Evolutionary conservation across 768 basidiomycete genomes (phyloP).

Genomic region (Lactarius psammicola): DNA sequence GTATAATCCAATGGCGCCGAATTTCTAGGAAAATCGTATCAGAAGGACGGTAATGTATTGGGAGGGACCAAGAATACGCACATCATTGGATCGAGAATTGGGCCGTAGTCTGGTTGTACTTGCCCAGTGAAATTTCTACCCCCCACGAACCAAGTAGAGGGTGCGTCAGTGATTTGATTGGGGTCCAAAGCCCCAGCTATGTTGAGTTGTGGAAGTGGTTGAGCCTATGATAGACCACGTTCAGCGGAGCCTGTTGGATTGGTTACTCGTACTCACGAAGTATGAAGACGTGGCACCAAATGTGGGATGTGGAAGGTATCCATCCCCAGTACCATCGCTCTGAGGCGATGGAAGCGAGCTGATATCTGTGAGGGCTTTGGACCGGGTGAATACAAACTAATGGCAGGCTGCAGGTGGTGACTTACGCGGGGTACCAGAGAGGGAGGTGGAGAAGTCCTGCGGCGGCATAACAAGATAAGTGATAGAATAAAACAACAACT

Average conservation of each 20-base stretch:
- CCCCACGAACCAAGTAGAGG: not conserved
- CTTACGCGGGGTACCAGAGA: not conserved
- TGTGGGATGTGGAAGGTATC: not conserved
- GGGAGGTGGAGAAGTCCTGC: not conserved
- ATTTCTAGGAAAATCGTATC: not conserved
- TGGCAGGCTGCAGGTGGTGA: accelerated
- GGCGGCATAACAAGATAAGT: not conserved
- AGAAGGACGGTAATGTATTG: not conserved
- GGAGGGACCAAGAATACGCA: not conserved
- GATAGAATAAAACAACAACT: not conserved
- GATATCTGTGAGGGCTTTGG: not conserved
- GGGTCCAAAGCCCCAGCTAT: too few relatives aligned
- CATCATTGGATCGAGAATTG: not conserved
- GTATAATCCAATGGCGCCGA: not conserved
- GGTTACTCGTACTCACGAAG: not conserved
- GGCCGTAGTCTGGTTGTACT: not conserved
- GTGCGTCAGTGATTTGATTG: not conserved
- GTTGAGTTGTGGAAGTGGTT: too few relatives aligned
- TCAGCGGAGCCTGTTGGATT: not conserved
- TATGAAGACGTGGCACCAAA: accelerated
- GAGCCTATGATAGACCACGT: too few relatives aligned
- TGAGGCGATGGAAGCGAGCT: not conserved
- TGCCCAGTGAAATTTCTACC: not conserved
- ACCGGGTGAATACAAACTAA: not conserved
- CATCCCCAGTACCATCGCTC: not conserved